A percentile compares a stretch with the other conserved stretches of the same genome.
Conservation (phyloP, 805 yeast genomes). For the Ascoidea asiatica region DNA sequence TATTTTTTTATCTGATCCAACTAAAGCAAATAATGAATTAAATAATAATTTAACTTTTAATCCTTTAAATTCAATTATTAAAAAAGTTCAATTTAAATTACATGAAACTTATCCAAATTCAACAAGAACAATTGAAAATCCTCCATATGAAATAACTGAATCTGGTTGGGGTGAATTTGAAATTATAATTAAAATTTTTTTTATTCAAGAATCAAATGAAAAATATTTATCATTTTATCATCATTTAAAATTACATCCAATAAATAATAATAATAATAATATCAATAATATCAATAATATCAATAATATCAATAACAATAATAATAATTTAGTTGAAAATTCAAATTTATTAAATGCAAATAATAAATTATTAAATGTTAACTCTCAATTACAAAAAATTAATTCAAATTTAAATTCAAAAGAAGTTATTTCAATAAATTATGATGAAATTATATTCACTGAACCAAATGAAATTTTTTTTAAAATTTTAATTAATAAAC, state of each 20-base stretch:
- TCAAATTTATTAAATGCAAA: conserved; percentile 11
- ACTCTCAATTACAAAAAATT: conserved; percentile 2
- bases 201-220: conserved; percentile 77
- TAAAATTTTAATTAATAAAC: conserved; percentile 56
- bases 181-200: conserved; percentile 74
- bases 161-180: conserved; percentile 99
- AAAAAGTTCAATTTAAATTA: conserved; percentile 83
- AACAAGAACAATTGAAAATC: conserved; percentile 72
- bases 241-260: conserved; percentile 86
- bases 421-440: conserved; percentile 46
- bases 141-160: conserved; percentile 92
- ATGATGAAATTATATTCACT: conserved; percentile 86
- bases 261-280: too few species aligned
- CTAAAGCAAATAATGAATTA: conserved; percentile 60
- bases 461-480: conserved; percentile 91
- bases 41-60: too few species aligned
- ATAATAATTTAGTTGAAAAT: conserved; percentile 7
- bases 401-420: conserved; percentile 13
- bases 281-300: too few species aligned
- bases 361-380: conserved; percentile 3
- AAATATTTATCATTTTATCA: conserved; percentile 79
- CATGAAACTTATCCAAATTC: conserved; percentile 91
- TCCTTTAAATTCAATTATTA: conserved; percentile 57
- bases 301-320: too few species aligned
- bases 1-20: conserved; percentile 74